These are phyloP conservation scores for Phalaenopsis hybrid DNA, from an alignment of 116 monocot genomes.

Conservation along the genomic window DNA sequence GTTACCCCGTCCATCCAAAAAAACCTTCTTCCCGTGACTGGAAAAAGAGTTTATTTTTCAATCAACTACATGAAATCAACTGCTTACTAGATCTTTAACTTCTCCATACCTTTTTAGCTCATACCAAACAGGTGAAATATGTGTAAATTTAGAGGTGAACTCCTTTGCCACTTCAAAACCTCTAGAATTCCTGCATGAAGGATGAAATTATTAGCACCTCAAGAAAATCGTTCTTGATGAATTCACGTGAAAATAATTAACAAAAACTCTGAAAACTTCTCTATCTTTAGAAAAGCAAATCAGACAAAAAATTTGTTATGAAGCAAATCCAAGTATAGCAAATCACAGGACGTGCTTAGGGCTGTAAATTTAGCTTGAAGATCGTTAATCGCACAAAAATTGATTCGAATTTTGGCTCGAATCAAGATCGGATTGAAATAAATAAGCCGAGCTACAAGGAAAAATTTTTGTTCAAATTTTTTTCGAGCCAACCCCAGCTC, in stretches of 20 bases:
- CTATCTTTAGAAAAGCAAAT: not conserved
- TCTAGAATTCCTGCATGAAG: conserved; percentile 70
- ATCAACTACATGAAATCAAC: not conserved
- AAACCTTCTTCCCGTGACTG: conserved; percentile 62
- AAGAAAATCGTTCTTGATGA: not conserved
- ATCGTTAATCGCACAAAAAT: too few relatives aligned
- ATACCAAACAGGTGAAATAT: conserved; percentile 97
- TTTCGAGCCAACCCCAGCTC: too few relatives aligned
- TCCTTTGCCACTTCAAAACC: conserved; percentile 92
- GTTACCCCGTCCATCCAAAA: conserved; percentile 79
- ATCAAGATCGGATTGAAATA: too few relatives aligned
- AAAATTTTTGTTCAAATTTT: too few relatives aligned
- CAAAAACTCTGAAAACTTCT: not conserved
- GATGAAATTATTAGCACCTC: not conserved
- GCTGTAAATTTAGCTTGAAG: too few relatives aligned
- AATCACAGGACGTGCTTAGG: not conserved
- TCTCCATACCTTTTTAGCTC: conserved; percentile 76
- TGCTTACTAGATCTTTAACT: not conserved
- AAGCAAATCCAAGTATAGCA: not conserved
- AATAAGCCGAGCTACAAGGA: too few relatives aligned
- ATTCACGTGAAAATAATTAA: not conserved
- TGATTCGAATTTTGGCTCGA: too few relatives aligned
- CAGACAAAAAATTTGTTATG: not conserved
- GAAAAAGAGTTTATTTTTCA: conserved; percentile 8
- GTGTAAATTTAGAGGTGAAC: conserved; percentile 68